Evolutionary conservation across 805 yeast genomes (phyloP).

Genomic region (Trichomonascus vanleenenianus): DNA sequence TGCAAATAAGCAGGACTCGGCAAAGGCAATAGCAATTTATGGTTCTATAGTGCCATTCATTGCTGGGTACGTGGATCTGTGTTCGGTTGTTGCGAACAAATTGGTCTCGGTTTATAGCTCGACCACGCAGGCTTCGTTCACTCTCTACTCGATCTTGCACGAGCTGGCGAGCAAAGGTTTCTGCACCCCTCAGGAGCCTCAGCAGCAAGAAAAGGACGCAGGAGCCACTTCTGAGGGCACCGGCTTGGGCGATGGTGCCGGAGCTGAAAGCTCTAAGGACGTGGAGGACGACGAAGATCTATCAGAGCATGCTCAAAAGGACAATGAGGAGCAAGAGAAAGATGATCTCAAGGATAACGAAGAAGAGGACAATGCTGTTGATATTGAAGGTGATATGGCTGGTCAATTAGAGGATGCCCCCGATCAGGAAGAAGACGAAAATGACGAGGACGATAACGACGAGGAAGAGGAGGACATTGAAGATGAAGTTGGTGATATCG

Average conservation of each 20-base stretch:
- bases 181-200: constrained; percentile 82
- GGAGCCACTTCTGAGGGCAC: constrained; percentile 75
- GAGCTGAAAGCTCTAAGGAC: constrained; percentile 75
- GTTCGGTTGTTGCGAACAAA: constrained; percentile 36
- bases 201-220: constrained; percentile 50
- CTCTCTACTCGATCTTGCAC: constrained; percentile 47
- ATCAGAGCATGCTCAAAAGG: constrained; percentile 60
- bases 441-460: constrained; percentile 43
- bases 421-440: constrained; percentile 50
- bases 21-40: constrained; percentile 38
- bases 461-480: constrained; percentile 63
- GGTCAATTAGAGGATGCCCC: constrained; percentile 81
- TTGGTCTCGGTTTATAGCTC: constrained; percentile 42
- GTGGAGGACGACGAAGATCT: constrained; percentile 89
- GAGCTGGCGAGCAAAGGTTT: constrained; percentile 73
- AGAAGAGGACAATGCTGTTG: constrained; percentile 83
- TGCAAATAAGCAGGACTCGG: constrained; percentile 19
- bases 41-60: constrained; percentile 57
- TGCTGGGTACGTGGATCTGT: constrained; percentile 48
- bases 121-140: constrained; percentile 52
- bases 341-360: constrained; percentile 40
- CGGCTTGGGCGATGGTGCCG: constrained; percentile 89
- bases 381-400: constrained; percentile 95
- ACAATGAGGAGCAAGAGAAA: constrained; percentile 62
- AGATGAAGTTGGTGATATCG: constrained; percentile 83